Evolutionary conservation across 495 filamentous ascomycete species (phyloP).

Genomic region (Aspergillus sparsus): DNA sequence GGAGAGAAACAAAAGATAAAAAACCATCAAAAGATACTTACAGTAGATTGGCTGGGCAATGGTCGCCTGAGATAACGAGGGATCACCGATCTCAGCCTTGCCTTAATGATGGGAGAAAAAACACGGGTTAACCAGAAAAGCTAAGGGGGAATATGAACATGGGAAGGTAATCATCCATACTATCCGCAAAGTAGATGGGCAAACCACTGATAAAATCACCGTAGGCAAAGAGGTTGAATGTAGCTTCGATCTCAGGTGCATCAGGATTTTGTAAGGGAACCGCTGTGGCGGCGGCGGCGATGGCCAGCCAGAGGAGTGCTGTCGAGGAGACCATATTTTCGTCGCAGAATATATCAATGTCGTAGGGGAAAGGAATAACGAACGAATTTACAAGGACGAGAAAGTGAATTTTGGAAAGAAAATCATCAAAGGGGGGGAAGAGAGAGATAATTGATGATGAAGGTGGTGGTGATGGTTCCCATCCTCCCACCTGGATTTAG

Average conservation of each 20-base stretch:
- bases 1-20: background rate
- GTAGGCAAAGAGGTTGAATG: slow-evolving; percentile 15
- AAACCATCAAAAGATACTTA: slow-evolving; percentile 1
- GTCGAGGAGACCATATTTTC: background rate
- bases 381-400: too few species aligned
- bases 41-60: slow-evolving; percentile 10
- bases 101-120: slow-evolving; percentile 1
- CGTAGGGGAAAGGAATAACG: too few species aligned
- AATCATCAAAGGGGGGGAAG: background rate
- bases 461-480: background rate
- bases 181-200: slow-evolving; percentile 4
- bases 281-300: background rate
- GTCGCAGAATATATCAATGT: background rate
- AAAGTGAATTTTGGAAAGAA: too few species aligned
- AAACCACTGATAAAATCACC: slow-evolving; percentile 6
- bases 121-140: background rate
- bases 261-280: slow-evolving; percentile 1
- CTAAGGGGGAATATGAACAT: background rate
- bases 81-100: slow-evolving; percentile 12
- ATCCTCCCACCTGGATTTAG: background rate
- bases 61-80: background rate
- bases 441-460: background rate
- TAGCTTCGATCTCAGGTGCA: background rate
- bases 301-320: background rate
- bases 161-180: background rate